Conservation (phyloP, 768 basidiomycete genomes). For the Russula olivacea region DNA sequence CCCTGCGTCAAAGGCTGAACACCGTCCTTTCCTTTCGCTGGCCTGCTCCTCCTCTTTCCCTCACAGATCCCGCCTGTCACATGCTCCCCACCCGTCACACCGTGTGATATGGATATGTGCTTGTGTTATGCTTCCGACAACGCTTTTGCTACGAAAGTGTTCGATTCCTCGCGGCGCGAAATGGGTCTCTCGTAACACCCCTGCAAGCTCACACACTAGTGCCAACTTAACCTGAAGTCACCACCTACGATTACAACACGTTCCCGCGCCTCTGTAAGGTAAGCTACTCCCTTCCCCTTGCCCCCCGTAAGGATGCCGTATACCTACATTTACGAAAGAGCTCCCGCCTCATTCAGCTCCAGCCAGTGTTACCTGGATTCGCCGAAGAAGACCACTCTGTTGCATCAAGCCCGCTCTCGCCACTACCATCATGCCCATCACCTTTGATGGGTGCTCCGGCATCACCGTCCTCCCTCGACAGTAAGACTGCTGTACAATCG, state of each 20-base stretch:
- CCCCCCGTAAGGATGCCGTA: conserved; percentile 1
- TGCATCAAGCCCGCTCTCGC: conserved; percentile 20
- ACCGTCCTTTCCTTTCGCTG: too few relatives aligned
- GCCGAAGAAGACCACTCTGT: conserved; percentile 13
- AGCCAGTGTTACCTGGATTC: conserved; percentile 6
- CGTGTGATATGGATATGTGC: too few relatives aligned
- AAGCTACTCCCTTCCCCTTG: background rate
- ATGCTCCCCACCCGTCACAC: too few relatives aligned
- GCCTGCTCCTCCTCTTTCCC: too few relatives aligned
- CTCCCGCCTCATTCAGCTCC: conserved; percentile 7
- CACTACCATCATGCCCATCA: conserved; percentile 15
- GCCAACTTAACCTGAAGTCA: background rate
- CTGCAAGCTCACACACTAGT: conserved; percentile 16
- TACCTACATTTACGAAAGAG: background rate
- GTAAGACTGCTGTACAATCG: conserved; percentile 2
- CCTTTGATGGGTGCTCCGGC: conserved; percentile 17
- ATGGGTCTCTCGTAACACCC: conserved; percentile 13
- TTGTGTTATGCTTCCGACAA: too few relatives aligned
- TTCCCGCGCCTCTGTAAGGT: conserved; percentile 22
- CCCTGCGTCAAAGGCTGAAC: too few relatives aligned
- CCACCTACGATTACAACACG: conserved; percentile 17
- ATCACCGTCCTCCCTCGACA: background rate
- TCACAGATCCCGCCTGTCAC: too few relatives aligned
- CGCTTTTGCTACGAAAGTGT: too few relatives aligned
- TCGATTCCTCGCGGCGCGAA: too few relatives aligned